Percentiles rank a stretch among this genome's conserved stretches.
phyloP scores from a whole-genome alignment of 495 filamentous ascomycete genomes.

The Penicillium coprophilum region DNA sequence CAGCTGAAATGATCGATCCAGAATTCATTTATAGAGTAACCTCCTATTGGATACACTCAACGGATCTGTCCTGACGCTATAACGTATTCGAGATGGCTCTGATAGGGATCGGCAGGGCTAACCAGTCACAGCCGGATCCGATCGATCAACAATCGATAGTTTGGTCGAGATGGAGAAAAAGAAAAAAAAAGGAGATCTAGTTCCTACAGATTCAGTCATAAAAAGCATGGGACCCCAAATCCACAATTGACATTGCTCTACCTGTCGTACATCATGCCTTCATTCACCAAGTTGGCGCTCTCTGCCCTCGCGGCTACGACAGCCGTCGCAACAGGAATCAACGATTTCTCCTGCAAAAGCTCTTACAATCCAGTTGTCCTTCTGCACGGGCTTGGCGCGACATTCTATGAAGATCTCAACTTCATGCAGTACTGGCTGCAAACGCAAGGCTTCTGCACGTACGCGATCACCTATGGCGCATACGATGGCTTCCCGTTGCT shows the following conservation, averaged over 20 bases:
- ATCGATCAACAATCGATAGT: slow-evolving; percentile 27
- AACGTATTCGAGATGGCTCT: background rate
- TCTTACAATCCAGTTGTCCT: slow-evolving; percentile 49
- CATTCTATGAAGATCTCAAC: slow-evolving; percentile 53
- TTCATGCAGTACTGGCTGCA: slow-evolving; percentile 53
- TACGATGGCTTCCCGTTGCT: slow-evolving; percentile 47
- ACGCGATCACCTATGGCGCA: slow-evolving; percentile 52
- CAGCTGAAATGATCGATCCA: slow-evolving; percentile 12
- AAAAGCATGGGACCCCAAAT: background rate
- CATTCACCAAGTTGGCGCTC: slow-evolving; percentile 15
- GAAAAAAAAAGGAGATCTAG: slow-evolving; percentile 11
- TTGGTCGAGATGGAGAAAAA: slow-evolving; percentile 16
- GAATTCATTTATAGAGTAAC: background rate
- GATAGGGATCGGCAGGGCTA: background rate
- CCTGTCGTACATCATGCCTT: slow-evolving; percentile 19
- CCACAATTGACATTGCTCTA: background rate
- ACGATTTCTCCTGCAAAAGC: slow-evolving; percentile 44
- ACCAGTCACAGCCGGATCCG: slow-evolving; percentile 16
- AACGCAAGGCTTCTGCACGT: slow-evolving; percentile 52
- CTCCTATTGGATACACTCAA: background rate
- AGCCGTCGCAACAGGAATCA: slow-evolving; percentile 28
- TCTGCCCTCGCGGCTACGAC: slow-evolving; percentile 21
- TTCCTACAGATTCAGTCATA: slow-evolving; percentile 4
- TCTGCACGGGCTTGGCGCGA: slow-evolving; percentile 54
- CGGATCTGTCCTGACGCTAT: slow-evolving; percentile 9